Base-by-base conservation (phyloP, 1,139 yeast genomes). In the Waltiozyma solani region DNA sequence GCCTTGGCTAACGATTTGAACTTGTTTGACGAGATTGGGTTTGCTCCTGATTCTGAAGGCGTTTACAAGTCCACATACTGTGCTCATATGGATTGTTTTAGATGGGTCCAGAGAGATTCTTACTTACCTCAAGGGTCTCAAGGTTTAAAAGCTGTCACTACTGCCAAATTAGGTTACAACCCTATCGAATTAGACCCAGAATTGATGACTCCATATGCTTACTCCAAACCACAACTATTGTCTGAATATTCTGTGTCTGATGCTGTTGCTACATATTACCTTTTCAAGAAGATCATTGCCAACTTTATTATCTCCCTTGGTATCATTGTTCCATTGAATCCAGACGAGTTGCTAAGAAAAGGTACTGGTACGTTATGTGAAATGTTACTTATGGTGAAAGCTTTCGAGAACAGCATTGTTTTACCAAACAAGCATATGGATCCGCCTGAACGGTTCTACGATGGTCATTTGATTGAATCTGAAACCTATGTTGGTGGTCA, bases 401-500 rank as follows among this genome's bases (percentile, higher is more conserved):
- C 98, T 0, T 91, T 84, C 54, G 72, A 82, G 40, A 69, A 76
- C 17, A 66, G 71, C 32, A 89, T 93, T 43, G 54, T 93, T 13
- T 67, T 93, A 26, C 99, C 99, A 3, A 93, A 91, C 57, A 93
- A 93, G 60, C 94, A 93, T 53, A 71, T 79, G 8, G 98, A 91
- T 49, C 96, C 97, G 1, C 69, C 83, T 18, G 97, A 91, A 58
- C 66, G 96, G 49, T 91, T 91, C 56, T 91, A 86, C 58, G 83
- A 91, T 49, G 98, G 98, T 2, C 98, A 93, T 60, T 62, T 93
- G 40, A 60, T 93, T 30, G 97, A 89, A 54, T 82, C 95, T 2
- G 99, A 93, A 60, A 93, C 99, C 0, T 93, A 93, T 57, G 98
- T 93, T 18, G 99, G 99, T 46, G 99, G 99, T 2, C 98, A 93